Evolutionary conservation across 495 filamentous ascomycete species (phyloP), one percentile per base, ranked within the genome.

Genomic region (Penicillium angulare): DNA sequence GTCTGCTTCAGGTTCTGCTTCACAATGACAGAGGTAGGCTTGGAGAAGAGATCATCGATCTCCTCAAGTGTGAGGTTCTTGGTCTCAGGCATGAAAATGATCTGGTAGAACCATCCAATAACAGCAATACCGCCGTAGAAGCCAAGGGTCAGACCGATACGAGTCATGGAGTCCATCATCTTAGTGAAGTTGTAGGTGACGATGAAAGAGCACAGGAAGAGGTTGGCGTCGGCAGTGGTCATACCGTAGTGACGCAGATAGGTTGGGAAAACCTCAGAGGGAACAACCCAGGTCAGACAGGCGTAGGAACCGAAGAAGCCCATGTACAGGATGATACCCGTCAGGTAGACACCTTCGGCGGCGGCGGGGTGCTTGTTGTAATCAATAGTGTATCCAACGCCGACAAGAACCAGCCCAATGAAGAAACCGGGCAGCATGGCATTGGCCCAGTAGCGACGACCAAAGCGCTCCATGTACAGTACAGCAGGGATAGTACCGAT

Each of bases 241-340:
- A 84, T 83, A 16, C 81, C 81, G 66, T 83, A 83, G 17, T 61
- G 67, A 43, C 80, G 80, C 3, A 83, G 76, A 58, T 84, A 82
- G 1, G 79, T 82, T 0, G 80, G 80, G 68, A 81, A 83, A 29
- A 81, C 79, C 56, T 84, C 79, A 0, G 78, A 66, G 15, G 81
- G 79, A 12, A 83, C 68, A 40, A 84, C 82, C 80, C 81, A 85
- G 7, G 81, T 84, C 22, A 85, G 59, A 45, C 81, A 84, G 7
- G 82, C 78, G 52, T 84, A 85, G 9, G 74, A 79, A 27, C 82
- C 81, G 48, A 84, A 84, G 73, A 85, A 85, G 40, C 76, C 75
- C 68, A 79, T 77, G 64, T 82, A 84, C 36, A 83, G 59, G 56
- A 83, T 75, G 22, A 84, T 67, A 32, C 80, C 81, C 7, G 79